Evolutionary conservation across 352 stramenopile species (phyloP), one percentile per base, ranked within the genome.

Genomic region (Phytophthora pini): DNA sequence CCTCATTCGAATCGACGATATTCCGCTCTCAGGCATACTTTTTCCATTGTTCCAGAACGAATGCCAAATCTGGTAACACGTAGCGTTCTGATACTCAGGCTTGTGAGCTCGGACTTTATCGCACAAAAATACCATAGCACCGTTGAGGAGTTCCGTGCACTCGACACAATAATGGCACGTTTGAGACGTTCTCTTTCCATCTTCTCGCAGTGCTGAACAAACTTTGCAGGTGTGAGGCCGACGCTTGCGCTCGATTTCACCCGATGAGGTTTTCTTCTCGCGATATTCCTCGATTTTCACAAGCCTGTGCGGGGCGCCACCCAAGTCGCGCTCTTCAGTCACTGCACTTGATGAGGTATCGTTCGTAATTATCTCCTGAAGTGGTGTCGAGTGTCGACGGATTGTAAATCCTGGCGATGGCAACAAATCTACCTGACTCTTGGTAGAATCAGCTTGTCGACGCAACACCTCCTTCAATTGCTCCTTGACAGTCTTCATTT

Each of bases 31-130:
- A 17, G 62, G 55, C 27, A 65, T 70, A 24, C 56, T 38, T 43
- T 50, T 26, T 39, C 67, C 67, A 20, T 59, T 61, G 44, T 55
- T 56, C 67, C 67, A 75, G 7, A 71, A 45, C 22, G 65, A 26
- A 44, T 75, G 67, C 67, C 67, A 75, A 34, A 75, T 75, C 53
- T 75, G 67, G 39, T 54, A 68, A 61, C 67, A 75, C 40, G 55
- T 75, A 20, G 59, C 50, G 47, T 65, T 61, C 39, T 55, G 61
- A 47, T 71, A 75, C 24, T 53, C 44, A 6, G 15, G 24, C 7
- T 55, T 51, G 32, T 68, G 67, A 1, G 27, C 44, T 39, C 67
- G 39, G 13, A 68, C 61, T 47, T 61, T 68, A 39, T 71, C 47
- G 40, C 67, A 75, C 38, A 75, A 48, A 40, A 67, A 75, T 20